phyloP scores from a whole-genome alignment of 768 basidiomycete species.

The Lentinula sp. region DNA sequence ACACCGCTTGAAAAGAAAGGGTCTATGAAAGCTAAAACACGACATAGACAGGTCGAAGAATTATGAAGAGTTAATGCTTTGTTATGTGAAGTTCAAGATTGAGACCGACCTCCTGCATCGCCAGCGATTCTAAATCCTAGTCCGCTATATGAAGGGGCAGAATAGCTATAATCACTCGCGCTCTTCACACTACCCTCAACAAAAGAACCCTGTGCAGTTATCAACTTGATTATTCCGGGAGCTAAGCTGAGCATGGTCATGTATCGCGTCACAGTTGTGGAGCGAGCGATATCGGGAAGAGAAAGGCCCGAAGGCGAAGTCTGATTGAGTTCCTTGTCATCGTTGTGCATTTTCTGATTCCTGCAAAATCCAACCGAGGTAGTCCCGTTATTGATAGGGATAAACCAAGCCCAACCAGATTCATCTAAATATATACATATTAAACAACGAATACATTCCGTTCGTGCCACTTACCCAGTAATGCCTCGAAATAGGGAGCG shows the following conservation, averaged over 20 bases:
- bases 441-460: not conserved
- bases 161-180: conserved; percentile 62
- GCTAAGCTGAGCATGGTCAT: conserved; percentile 16
- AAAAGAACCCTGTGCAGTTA: conserved; percentile 23
- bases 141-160: conserved; percentile 51
- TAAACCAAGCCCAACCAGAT: conserved; percentile 70
- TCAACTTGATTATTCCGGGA: conserved; percentile 17
- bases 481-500: conserved; percentile 65
- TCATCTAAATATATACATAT: conserved; percentile 36
- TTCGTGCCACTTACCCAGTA: conserved; percentile 40
- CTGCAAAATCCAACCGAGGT: conserved; percentile 61
- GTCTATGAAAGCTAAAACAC: conserved; percentile 50
- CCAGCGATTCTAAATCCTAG: conserved; percentile 54
- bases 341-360: conserved; percentile 44
- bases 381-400: conserved; percentile 57
- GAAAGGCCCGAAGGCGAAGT: conserved; percentile 13
- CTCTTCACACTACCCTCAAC: conserved; percentile 41
- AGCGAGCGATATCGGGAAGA: conserved; percentile 17
- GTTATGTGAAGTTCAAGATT: not conserved
- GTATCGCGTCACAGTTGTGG: conserved; percentile 20
- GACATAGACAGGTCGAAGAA: not conserved
- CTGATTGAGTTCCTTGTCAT: conserved; percentile 17
- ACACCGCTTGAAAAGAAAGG: conserved; percentile 63
- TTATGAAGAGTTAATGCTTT: not conserved
- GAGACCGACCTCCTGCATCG: conserved; percentile 53